Evolutionary conservation across 345 rosid species (phyloP), one percentile per base, ranked within the genome.

Genomic region (Eucalyptus regnans): DNA sequence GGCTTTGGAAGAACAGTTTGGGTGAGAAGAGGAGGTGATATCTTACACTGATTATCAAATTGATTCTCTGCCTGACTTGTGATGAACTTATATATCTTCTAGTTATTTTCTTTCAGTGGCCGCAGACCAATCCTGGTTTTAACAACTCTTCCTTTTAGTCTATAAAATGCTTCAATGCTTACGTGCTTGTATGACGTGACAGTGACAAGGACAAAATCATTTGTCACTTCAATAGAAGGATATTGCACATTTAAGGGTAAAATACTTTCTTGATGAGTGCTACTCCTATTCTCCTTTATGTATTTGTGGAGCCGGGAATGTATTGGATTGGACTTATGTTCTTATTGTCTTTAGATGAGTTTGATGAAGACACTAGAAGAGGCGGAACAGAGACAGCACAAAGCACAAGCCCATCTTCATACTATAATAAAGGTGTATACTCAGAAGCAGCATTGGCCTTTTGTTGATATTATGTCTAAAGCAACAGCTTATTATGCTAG

Each of bases 171-270:
- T 98, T 99, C 31, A 97, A 97, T 92, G 98, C 98, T 17, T 98
- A 96, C 91, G 94, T 98, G 99, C 99, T 97, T 89, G 99, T 96
- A 62, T 98, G 96, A 87, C 97, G 97, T 87, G 99, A 97, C 49
- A 94, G 97, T 88, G 99, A 98, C 89, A 95, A 94, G 94, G 99
- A 96, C 89, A 97, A 95, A 92, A 94, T 97, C 90, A 93, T 97
- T 62, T 98, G 98, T 91, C 94, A 95, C 76, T 98, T 96, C 68
- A 98, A 95, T 92, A 98, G 91, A 97, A 95, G 90, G 99, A 97
- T 92, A 97, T 97, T 91, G 99, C 99, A 15, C 98, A 98, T 92
- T 90, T 93, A 87, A 95, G 98, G 96, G 99, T 98, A 92, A 90
- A 85, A 43, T 86, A 33, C 90, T 87, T 33, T 56, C 87, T 89